Evolutionary conservation across 129 eudicot species (phyloP), one percentile per base, ranked within the genome.

Genomic region (Gnaphalium uliginosum): DNA sequence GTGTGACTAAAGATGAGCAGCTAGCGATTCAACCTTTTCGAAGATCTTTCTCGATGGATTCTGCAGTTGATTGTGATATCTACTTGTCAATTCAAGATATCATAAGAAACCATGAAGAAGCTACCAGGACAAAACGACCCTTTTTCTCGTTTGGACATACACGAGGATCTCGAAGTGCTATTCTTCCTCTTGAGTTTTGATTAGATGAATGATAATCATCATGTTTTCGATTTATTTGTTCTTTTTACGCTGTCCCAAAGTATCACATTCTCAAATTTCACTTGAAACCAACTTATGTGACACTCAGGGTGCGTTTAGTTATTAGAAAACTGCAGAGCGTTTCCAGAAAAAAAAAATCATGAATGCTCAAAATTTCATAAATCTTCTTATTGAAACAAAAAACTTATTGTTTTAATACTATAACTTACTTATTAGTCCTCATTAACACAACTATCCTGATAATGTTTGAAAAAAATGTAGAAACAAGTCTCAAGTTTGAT

Each of bases 31-130:
- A 85, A 72, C 97, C 90, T 2, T 60, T 90, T 30, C 82, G 96
- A 68, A 85, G 98, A 69, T 93, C 98, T 5, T 90, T 93, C 65
- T 93, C 98, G 2, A 86, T 93, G 98, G 97, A 93, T 83, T 93
- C 98, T 18, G 98, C 93, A 1, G 88, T 74, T 2, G 97, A 87
- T 50, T 83, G 89, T 1, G 82, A 85, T 11, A 35, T 90, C 61
- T 88, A 76, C 72, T 64, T 76, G 57, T 76, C 91, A 19, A 80
- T 90, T 60, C 96, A 90, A 78, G 91, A 93, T 76, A 88, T 88
- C 17, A 35, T 82, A 74, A 53, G 89, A 66, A 85, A 73, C 54
- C 96, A 81, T 33, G 97, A 82, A 85, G 77, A 81, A 69, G 86
- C 90, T 41, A 90, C 81, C 53, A 87, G 92, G 72, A 78, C 86